Base-by-base conservation (phyloP, 2,329 filamentous ascomycete species). In the Achaetomium macrosporum region DNA sequence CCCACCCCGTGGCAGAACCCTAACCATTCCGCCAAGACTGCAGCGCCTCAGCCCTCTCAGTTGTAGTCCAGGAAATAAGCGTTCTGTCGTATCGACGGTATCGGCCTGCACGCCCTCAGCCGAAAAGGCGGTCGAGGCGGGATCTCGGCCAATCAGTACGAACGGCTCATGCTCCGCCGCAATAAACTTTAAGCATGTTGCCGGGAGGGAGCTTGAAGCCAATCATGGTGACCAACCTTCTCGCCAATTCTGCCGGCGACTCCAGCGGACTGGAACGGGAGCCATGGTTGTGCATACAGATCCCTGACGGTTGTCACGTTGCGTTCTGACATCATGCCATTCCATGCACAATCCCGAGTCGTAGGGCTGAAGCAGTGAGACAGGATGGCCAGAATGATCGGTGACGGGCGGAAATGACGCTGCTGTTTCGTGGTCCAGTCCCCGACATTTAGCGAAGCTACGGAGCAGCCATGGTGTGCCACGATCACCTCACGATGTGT, bases 361-460 rank as follows among this genome's bases (percentile, higher is more conserved):
- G 41, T 58, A 58, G 56, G 56, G 56, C 56, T 58, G 56, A 58
- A 42, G 20, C 9, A 8, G 33, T 39, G 7, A 25, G 29, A 31
- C 33, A 16, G n/a, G 20, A 9, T 20, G 11, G 7, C 13, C 13
- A 8, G 13, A 8, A n/a, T 8, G 35, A 37, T n/a, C 13, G n/a
- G 35, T 16, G 35, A 37, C 35, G n/a, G 35, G 15, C 35, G 35
- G 7, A 3, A n/a, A 8, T 5, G 35, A n/a, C 8, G 7, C 7
- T 15, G 35, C 13, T n/a, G 35, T 7, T 37, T 8, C 13, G 35
- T 16, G 15, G 2, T 37, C 13, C 15, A 13, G 35, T 37, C 35
- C 12, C 35, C 35, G 35, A 37, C 7, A 35, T 35, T 4, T 15
- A 12, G 25, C 25, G 4, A 4, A 4, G 25, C 25, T 25, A 25